Evolutionary conservation across 2,329 filamentous ascomycete genomes (phyloP).

Genomic region (Helicocarpus griseus): DNA sequence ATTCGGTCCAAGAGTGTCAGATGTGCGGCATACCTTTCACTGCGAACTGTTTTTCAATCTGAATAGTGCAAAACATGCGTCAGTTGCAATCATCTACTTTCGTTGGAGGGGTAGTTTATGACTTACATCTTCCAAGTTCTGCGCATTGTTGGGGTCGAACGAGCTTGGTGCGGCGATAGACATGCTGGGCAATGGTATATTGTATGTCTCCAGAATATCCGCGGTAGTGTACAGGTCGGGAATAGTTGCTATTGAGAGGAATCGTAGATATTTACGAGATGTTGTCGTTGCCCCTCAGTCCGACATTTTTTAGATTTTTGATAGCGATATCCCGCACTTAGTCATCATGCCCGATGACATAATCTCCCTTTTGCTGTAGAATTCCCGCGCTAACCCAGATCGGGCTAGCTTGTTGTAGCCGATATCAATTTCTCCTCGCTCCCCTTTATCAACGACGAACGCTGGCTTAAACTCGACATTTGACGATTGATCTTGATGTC

Average conservation of each 20-base stretch:
- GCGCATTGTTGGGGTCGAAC: constrained; percentile 51
- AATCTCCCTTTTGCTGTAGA: too few relatives aligned
- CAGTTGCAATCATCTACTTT: neutral
- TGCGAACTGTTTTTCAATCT: constrained; percentile 99
- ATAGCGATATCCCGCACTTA: neutral
- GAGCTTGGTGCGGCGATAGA: neutral
- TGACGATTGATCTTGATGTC: too few relatives aligned
- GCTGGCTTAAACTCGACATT: too few relatives aligned
- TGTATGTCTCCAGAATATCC: neutral
- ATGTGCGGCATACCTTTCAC: constrained; percentile 75
- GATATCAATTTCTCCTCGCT: too few relatives aligned
- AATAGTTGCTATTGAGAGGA: neutral
- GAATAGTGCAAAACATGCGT: constrained; percentile 2
- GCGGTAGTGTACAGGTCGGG: neutral
- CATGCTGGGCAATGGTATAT: neutral
- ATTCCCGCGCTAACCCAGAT: too few relatives aligned
- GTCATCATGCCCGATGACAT: too few relatives aligned
- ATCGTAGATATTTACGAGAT: neutral
- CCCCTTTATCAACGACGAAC: too few relatives aligned
- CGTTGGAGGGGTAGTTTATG: constrained; percentile 1
- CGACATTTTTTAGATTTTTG: neutral
- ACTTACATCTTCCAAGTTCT: constrained; percentile 61
- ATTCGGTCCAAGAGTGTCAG: too few relatives aligned
- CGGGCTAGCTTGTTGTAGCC: too few relatives aligned
- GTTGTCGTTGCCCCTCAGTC: neutral